phyloP scores from a whole-genome alignment of 257 asterid genomes.

The Solanum clarkiae region DNA sequence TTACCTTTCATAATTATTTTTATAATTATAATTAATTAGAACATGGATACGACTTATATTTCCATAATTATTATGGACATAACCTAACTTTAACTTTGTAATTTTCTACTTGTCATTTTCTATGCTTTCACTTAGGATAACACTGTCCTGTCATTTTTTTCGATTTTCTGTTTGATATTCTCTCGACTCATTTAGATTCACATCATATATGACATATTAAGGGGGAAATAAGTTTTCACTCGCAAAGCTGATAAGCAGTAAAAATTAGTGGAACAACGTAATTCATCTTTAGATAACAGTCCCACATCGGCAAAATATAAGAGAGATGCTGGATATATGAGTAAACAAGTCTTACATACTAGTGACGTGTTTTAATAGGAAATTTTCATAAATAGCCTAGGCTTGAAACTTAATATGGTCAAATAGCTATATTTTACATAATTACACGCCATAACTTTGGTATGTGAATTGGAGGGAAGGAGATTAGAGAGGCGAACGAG shows the following conservation, averaged over 20 bases:
- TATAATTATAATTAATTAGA: background rate
- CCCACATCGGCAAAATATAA: accelerated
- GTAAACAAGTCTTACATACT: no score
- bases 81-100: background rate
- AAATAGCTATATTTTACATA: no score
- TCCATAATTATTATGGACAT: background rate
- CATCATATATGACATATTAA: background rate
- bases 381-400: no score
- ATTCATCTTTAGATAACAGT: no score
- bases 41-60: background rate
- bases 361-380: no score
- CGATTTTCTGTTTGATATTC: background rate
- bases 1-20: background rate
- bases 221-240: background rate
- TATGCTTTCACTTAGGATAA: background rate
- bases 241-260: background rate
- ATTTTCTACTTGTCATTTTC: background rate
- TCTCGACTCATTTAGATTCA: background rate
- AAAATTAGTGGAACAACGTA: background rate
- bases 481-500: no score
- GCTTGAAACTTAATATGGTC: no score
- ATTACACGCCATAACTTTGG: no score
- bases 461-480: no score
- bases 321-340: no score
- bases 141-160: background rate